phyloP scores from a whole-genome alignment of 352 stramenopile species.

The Stephanocyclus meneghinianus region DNA sequence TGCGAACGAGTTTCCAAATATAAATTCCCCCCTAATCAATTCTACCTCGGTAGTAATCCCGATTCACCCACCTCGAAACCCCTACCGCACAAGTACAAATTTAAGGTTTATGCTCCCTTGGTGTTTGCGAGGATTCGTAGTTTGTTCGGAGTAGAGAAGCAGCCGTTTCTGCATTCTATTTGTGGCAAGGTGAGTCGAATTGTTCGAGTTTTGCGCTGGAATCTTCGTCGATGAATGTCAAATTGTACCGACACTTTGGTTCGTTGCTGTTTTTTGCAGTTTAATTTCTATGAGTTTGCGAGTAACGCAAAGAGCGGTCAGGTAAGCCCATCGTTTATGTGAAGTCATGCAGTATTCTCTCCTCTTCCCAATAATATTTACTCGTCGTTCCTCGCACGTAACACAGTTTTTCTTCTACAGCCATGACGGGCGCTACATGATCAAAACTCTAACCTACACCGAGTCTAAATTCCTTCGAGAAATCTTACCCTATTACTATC shows the following conservation, averaged over 20 bases:
- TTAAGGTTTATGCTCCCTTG: slow-evolving; percentile 85
- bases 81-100: slow-evolving; percentile 83
- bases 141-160: slow-evolving; percentile 81
- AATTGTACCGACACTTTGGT: no score
- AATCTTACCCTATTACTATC: slow-evolving; percentile 95
- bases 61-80: slow-evolving; percentile 16
- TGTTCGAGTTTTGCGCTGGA: no score
- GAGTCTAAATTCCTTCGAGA: slow-evolving; percentile 94
- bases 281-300: slow-evolving; percentile 96
- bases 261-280: background rate
- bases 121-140: slow-evolving; percentile 85
- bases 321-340: slow-evolving; percentile 15
- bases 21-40: slow-evolving; percentile 46
- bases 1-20: slow-evolving; percentile 71
- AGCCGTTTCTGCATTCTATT: slow-evolving; percentile 87
- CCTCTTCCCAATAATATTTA: background rate
- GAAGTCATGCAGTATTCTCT: background rate
- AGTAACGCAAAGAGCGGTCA: slow-evolving; percentile 95
- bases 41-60: slow-evolving; percentile 41
- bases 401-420: slow-evolving; percentile 95
- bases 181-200: slow-evolving; percentile 86
- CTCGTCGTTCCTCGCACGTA: background rate
- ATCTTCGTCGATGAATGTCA: no score
- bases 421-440: slow-evolving; percentile 94
- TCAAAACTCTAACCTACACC: slow-evolving; percentile 94